Conservation (phyloP, 139 green algal genomes). For the Trebouxia sp. region DNA sequence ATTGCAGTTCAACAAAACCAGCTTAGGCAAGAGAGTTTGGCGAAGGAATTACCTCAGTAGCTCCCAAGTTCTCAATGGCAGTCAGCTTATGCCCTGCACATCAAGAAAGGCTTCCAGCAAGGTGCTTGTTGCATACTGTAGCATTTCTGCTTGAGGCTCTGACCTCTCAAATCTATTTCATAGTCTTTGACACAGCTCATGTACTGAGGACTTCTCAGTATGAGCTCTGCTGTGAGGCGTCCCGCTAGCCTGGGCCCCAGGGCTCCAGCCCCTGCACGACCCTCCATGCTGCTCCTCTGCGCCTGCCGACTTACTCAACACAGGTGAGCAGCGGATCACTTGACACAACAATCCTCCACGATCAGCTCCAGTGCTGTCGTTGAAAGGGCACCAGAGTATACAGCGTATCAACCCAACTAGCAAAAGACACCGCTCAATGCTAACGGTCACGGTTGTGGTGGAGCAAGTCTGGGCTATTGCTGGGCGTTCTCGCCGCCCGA, state of each 20-base stretch:
- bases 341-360: no score
- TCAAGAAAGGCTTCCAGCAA: background rate
- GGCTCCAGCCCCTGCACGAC: constrained; percentile 35
- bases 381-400: no score
- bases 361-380: no score
- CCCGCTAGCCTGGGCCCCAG: constrained; percentile 66
- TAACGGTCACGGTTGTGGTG: no score
- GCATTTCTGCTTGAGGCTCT: background rate
- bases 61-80: constrained; percentile 92
- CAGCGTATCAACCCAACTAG: no score
- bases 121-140: background rate
- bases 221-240: constrained; percentile 86
- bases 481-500: no score
- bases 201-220: constrained; percentile 83
- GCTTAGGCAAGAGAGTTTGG: no score
- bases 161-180: constrained; percentile 86
- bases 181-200: constrained; percentile 88
- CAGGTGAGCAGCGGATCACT: no score
- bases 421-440: no score
- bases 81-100: constrained; percentile 78
- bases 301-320: no score
- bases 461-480: no score
- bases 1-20: no score
- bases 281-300: constrained; percentile 33
- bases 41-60: constrained; percentile 73